A percentile compares a stretch with the other conserved stretches of the same genome.
Evolutionary conservation across 257 asterid species (phyloP).

Genomic region (Echium plantagineum): DNA sequence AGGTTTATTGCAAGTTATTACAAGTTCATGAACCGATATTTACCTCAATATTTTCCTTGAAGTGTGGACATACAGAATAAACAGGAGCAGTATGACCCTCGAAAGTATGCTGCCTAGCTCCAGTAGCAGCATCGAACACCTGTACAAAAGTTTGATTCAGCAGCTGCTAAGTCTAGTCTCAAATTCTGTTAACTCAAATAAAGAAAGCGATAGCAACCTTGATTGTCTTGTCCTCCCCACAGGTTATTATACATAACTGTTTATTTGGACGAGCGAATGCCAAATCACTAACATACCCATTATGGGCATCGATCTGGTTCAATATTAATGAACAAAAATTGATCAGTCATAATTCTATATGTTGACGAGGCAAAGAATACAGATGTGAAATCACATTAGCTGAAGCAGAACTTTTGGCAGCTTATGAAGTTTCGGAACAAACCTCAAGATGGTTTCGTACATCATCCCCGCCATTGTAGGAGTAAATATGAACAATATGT

Average conservation of each 20-base stretch:
- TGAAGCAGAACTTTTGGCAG: neutral
- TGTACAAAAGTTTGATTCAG: conserved; percentile 5
- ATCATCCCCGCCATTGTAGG: conserved; percentile 34
- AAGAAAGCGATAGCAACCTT: conserved; percentile 25
- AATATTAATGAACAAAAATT: conserved; percentile 1
- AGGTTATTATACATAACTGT: conserved; percentile 41
- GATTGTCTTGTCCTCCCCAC: conserved; percentile 66
- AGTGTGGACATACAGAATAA: conserved; percentile 40
- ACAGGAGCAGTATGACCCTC: conserved; percentile 55
- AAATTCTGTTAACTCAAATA: neutral
- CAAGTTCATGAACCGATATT: neutral
- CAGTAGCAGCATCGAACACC: conserved; percentile 45
- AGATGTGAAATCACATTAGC: too few species aligned
- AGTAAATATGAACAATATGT: conserved; percentile 53
- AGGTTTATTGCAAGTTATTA: neutral
- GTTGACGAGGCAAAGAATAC: neutral
- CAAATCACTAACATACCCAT: conserved; percentile 49
- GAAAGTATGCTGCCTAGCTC: conserved; percentile 30
- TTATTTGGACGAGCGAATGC: conserved; percentile 47
- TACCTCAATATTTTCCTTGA: conserved; percentile 38
- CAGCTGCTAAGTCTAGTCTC: neutral
- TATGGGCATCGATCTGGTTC: conserved; percentile 55
- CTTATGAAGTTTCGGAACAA: conserved; percentile 12
- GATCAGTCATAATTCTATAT: neutral
- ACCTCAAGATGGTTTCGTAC: conserved; percentile 50